phyloP scores from a whole-genome alignment of 352 stramenopile genomes.

The Globisporangium spiculum region DNA sequence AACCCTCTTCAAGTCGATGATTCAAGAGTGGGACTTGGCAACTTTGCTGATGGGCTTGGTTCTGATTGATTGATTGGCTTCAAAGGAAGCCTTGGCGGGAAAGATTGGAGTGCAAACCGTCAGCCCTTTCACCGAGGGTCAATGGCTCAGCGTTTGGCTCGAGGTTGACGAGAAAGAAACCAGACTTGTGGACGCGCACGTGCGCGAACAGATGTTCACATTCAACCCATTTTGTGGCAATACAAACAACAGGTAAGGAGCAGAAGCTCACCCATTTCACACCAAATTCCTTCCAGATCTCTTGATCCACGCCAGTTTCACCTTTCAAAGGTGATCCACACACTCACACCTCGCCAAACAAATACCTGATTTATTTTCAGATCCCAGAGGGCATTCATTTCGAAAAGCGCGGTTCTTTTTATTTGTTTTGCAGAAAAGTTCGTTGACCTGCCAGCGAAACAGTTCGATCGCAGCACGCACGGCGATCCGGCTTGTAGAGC shows the following conservation, averaged over 20 bases:
- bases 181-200: neutral
- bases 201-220: neutral
- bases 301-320: neutral
- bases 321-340: neutral
- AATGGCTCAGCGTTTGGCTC: neutral
- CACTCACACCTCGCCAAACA: neutral
- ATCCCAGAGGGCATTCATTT: neutral
- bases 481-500: neutral
- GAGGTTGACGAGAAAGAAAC: conserved; percentile 4
- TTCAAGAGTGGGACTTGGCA: neutral
- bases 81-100: neutral
- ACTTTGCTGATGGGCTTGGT: neutral
- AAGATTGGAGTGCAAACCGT: conserved; percentile 2
- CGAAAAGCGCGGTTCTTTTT: neutral
- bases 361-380: neutral
- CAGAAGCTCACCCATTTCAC: neutral
- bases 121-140: no score
- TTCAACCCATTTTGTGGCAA: conserved; percentile 5
- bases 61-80: conserved; percentile 5
- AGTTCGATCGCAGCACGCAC: neutral
- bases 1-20: neutral
- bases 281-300: neutral
- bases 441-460: neutral
- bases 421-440: neutral
- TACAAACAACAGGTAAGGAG: no score